Evolutionary conservation across 116 monocot species (phyloP).

Genomic region (Posidonia oceanica): DNA sequence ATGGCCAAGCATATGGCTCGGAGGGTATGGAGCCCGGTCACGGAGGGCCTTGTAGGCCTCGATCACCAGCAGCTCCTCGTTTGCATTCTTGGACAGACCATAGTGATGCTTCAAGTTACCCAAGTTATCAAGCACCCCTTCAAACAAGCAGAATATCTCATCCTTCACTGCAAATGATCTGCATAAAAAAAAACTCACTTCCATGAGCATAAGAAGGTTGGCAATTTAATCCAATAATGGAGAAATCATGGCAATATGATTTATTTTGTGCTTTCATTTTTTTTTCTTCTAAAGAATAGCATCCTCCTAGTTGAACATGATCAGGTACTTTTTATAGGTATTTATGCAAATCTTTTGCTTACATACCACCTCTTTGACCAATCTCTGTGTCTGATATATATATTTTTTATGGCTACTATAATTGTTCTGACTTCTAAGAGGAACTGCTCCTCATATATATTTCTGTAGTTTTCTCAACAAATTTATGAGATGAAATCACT

Average conservation of each 20-base stretch:
- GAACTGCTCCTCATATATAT: too few relatives aligned
- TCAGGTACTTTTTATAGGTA: too few relatives aligned
- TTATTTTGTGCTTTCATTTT: neutral
- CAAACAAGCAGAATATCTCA: conserved; percentile 91
- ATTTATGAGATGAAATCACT: too few relatives aligned
- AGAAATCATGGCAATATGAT: neutral
- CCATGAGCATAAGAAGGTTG: neutral
- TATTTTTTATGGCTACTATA: too few relatives aligned
- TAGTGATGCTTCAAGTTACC: conserved; percentile 49
- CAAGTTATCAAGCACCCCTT: conserved; percentile 73
- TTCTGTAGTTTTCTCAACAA: too few relatives aligned
- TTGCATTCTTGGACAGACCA: conserved; percentile 61
- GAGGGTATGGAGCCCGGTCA: conserved; percentile 80
- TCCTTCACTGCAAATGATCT: conserved; percentile 90
- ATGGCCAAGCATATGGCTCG: conserved; percentile 81
- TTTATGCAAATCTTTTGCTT: too few relatives aligned
- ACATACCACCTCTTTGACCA: too few relatives aligned
- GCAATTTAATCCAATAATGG: neutral
- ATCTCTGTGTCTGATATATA: too few relatives aligned
- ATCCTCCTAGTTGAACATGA: too few relatives aligned
- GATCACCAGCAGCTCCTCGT: conserved; percentile 76
- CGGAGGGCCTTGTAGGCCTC: conserved; percentile 96
- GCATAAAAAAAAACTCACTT: conserved; percentile 4
- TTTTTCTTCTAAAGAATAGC: too few relatives aligned
- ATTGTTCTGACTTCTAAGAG: too few relatives aligned